Percentiles rank a stretch among this genome's conserved stretches.
phyloP scores from a whole-genome alignment of 805 yeast genomes.

The Barnettozyma siamensis region DNA sequence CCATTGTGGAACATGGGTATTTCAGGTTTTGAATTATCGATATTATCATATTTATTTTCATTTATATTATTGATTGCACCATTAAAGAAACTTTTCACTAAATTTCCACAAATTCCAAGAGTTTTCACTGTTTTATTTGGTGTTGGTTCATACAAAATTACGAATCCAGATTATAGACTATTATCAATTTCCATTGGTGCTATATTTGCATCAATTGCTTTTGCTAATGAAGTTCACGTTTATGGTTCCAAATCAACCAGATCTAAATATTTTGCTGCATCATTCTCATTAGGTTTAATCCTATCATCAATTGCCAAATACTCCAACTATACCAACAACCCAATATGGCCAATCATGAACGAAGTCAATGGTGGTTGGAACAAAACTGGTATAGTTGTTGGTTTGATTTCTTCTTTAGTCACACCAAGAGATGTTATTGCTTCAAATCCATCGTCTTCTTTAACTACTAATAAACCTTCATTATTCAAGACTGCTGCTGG shows the following conservation, averaged over 20 bases:
- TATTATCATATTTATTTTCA: constrained; percentile 55
- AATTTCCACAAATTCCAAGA: constrained; percentile 50
- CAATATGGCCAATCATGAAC: constrained; percentile 94
- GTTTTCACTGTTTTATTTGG: constrained; percentile 55
- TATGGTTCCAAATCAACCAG: constrained; percentile 18
- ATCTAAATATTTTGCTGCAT: constrained; percentile 34
- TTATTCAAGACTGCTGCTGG: constrained; percentile 54
- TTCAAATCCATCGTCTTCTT: not conserved
- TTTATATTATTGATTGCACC: constrained; percentile 44
- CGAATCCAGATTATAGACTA: constrained; percentile 66
- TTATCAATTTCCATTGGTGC: constrained; percentile 61
- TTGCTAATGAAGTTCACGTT: constrained; percentile 33
- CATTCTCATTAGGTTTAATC: constrained; percentile 68
- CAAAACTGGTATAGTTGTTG: constrained; percentile 57
- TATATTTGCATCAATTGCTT: constrained; percentile 53
- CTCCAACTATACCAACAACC: constrained; percentile 79
- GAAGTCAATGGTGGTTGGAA: constrained; percentile 83
- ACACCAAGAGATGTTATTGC: constrained; percentile 36
- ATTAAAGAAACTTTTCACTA: constrained; percentile 33
- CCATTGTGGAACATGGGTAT: constrained; percentile 98
- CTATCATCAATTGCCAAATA: constrained; percentile 70
- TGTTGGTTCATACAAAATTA: constrained; percentile 66
- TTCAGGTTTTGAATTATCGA: constrained; percentile 83
- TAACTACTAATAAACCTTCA: constrained; percentile 31
- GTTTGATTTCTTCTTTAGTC: constrained; percentile 56